phyloP scores from a whole-genome alignment of 495 filamentous ascomycete genomes.

The Polyplosphaeria fusca region DNA sequence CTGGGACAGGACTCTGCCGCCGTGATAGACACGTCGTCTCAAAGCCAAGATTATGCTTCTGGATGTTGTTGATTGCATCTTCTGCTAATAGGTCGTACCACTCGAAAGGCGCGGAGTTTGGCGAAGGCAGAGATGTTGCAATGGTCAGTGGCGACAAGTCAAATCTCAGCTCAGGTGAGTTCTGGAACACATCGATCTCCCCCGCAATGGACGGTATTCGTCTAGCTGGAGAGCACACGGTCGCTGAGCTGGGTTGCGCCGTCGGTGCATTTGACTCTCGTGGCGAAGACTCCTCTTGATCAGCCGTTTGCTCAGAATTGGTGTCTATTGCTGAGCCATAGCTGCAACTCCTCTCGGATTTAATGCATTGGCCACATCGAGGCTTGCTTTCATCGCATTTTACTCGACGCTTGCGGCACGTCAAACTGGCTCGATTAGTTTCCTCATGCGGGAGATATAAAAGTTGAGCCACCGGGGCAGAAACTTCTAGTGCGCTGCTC shows the following conservation, averaged over 20 bases:
- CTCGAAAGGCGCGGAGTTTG: constrained; percentile 20
- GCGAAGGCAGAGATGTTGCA: constrained; percentile 13
- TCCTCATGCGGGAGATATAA: constrained; percentile 5
- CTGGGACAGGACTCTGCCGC: constrained; percentile 19
- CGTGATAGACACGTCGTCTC: constrained; percentile 7
- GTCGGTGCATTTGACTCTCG: too few relatives aligned
- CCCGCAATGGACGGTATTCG: constrained; percentile 1
- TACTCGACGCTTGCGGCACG: constrained; percentile 19
- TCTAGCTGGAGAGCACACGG: constrained; percentile 3
- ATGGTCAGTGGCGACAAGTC: constrained; percentile 19
- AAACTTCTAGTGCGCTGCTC: constrained; percentile 14
- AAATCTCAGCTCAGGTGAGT: constrained; percentile 18
- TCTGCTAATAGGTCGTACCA: constrained; percentile 22
- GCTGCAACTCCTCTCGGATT: constrained; percentile 11
- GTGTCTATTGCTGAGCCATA: constrained; percentile 2
- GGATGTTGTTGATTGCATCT: constrained; percentile 23
- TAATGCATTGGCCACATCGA: constrained; percentile 21
- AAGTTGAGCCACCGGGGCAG: constrained; percentile 18
- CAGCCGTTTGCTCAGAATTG: not conserved
- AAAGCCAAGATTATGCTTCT: constrained; percentile 22
- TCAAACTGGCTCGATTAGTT: constrained; percentile 15
- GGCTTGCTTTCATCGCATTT: constrained; percentile 24
- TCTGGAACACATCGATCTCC: constrained; percentile 9
- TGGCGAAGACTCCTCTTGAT: too few relatives aligned
- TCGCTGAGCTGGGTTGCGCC: not conserved